Base-by-base conservation (phyloP, 2,329 filamentous ascomycete genomes). In the Colletotrichum siamense region DNA sequence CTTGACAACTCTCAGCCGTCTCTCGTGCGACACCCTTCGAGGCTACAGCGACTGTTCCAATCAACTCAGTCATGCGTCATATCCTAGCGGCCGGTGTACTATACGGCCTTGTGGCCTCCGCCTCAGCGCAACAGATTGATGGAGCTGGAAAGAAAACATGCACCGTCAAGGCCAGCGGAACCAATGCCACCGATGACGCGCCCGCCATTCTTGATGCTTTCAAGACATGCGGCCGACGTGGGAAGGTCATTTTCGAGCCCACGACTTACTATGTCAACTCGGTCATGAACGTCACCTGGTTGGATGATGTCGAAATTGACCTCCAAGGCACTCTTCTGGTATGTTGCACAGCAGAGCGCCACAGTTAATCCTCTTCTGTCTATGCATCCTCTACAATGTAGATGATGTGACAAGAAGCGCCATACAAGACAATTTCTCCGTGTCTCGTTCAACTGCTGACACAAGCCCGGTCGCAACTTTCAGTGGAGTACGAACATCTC, bases 401-500 rank as follows among this genome's bases (percentile, higher is more conserved):
- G 0, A n/a, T n/a, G 18, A 34, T 34, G 15, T 59, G 55, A 30
- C 22, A 44, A 30, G 24, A 26, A 52, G 24, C 49, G 62, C n/a
- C 49, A 59, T 65, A 34, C 30, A 34, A 59, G 66, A 30, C 6
- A 16, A n/a, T 49, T 72, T 55, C 13, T 68, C 61, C 12, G 39
- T 72, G 44, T 24, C 36, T 49, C 12, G 24, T 16, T 2, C 18
- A 24, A 15, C 18, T 28, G 16, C 70, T 69, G 26, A 69, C 36
- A 16, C 3, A 49, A 28, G n/a, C n/a, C 30, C 55, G 18, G 5
- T 26, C 8, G 7, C n/a, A 12, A 34, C 4, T 22, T 1, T 55
- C 34, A 73, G 82, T 86, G 85, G 82, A 81, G 82, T 10, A 84
- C 83, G 2, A 80, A 87, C 64, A 85, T 88, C 10, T 71, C 81